Evolutionary conservation across 78 protist genomes (phyloP).

Genomic region (Dictyostelium firmibasis): DNA sequence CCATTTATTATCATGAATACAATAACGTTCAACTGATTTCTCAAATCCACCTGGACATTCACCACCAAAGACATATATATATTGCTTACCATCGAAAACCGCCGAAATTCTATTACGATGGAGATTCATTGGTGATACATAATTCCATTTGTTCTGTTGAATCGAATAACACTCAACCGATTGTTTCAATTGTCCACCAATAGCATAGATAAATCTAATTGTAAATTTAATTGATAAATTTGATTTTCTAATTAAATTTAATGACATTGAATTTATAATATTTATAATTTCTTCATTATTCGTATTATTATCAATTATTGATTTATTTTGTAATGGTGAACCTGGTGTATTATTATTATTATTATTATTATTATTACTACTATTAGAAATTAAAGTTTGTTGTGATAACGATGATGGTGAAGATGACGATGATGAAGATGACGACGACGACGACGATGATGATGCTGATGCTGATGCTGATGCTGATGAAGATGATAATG

Average conservation of each 20-base stretch:
- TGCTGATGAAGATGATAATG: background rate
- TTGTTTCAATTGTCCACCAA: conserved; percentile 50
- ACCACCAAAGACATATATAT: conserved; percentile 76
- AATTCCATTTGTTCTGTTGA: conserved; percentile 43
- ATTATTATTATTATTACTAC: background rate
- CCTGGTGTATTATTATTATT: background rate
- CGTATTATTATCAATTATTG: background rate
- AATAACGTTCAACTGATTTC: conserved; percentile 52
- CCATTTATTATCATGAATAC: conserved; percentile 44
- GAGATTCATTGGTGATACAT: conserved; percentile 4
- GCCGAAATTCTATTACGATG: conserved; percentile 31
- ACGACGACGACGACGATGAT: background rate
- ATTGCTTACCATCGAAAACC: conserved; percentile 27
- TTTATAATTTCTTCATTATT: background rate
- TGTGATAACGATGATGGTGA: no score
- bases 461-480: background rate
- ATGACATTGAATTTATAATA: background rate
- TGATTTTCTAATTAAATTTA: conserved; percentile 24
- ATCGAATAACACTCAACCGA: conserved; percentile 60
- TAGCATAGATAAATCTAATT: conserved; percentile 58
- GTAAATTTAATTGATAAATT: conserved; percentile 22
- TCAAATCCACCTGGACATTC: conserved; percentile 16
- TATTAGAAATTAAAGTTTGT: background rate
- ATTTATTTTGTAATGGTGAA: background rate
- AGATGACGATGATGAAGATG: background rate